These are phyloP conservation scores for Daldinia concentrica DNA, from an alignment of 495 filamentous ascomycete species.

Conservation along the genomic window DNA sequence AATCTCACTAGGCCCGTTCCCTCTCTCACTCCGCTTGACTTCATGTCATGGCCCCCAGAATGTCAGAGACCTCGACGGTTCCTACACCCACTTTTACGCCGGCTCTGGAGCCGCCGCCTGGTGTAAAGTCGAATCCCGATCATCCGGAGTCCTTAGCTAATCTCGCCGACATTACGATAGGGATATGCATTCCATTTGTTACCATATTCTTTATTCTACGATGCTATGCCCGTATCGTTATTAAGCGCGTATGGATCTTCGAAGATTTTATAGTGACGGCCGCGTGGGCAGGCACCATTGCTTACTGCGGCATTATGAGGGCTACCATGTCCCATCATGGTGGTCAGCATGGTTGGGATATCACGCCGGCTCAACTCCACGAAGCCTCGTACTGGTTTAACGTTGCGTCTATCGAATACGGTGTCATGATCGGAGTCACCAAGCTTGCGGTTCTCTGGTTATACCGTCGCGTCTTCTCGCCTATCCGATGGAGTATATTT, in stretches of 20 bases:
- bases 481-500: conserved; percentile 41
- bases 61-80: not conserved
- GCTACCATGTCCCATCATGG: conserved; percentile 47
- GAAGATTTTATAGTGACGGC: not conserved
- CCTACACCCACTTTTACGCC: conserved; percentile 3
- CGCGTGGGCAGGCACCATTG: not conserved
- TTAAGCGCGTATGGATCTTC: not conserved
- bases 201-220: not conserved
- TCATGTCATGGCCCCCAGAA: conserved; percentile 3
- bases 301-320: conserved; percentile 2
- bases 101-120: not conserved
- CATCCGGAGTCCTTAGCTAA: not conserved
- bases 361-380: conserved; percentile 34
- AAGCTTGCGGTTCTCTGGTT: conserved; percentile 54
- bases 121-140: not conserved
- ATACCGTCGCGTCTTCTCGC: conserved; percentile 54
- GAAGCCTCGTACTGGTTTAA: conserved; percentile 49
- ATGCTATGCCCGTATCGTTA: not conserved
- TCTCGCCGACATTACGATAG: not conserved
- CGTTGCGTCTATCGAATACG: conserved; percentile 49
- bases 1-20: not conserved
- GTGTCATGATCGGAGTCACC: conserved; percentile 49
- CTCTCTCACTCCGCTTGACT: not conserved
- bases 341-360: conserved; percentile 50
- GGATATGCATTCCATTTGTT: not conserved